These are phyloP conservation scores for Postia placenta DNA, from an alignment of 768 basidiomycete genomes.

Conservation along the genomic window DNA sequence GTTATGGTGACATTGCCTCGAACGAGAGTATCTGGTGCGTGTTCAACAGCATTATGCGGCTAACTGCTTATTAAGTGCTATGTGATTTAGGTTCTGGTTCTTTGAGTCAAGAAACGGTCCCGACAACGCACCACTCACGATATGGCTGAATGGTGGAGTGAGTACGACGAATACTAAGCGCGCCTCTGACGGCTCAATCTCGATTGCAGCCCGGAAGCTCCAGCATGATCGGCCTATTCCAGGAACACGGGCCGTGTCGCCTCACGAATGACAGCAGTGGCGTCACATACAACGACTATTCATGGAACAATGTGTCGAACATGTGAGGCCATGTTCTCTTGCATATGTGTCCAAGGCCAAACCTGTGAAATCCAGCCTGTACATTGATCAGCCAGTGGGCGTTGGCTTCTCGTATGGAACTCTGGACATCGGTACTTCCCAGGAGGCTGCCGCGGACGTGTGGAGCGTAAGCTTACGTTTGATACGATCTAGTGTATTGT, in stretches of 20 bases:
- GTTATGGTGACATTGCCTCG: slow-evolving; percentile 54
- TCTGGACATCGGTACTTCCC: slow-evolving; percentile 42
- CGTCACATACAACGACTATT: slow-evolving; percentile 45
- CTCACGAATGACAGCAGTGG: slow-evolving; percentile 47
- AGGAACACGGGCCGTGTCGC: slow-evolving; percentile 36
- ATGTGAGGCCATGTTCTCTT: slow-evolving; percentile 22
- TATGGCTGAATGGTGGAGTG: slow-evolving; percentile 61
- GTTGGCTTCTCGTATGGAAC: slow-evolving; percentile 58
- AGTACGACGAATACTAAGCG: slow-evolving; percentile 7
- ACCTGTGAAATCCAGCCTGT: slow-evolving; percentile 27
- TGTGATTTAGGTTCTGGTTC: slow-evolving; percentile 56
- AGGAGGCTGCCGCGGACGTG: slow-evolving; percentile 47
- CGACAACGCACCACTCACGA: slow-evolving; percentile 51
- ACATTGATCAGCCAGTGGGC: slow-evolving; percentile 59
- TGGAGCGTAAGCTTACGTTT: slow-evolving; percentile 33
- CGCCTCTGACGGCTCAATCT: neutral
- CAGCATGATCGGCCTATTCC: slow-evolving; percentile 31
- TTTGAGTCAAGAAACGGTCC: slow-evolving; percentile 60
- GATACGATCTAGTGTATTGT: neutral
- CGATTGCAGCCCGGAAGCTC: slow-evolving; percentile 32
- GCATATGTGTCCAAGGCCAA: neutral
- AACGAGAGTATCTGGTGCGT: slow-evolving; percentile 53
- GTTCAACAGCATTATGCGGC: neutral
- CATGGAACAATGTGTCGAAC: slow-evolving; percentile 55
- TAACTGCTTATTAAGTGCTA: too few species aligned